phyloP scores from a whole-genome alignment of 306 rosid genomes.

The Malus orientalis region DNA sequence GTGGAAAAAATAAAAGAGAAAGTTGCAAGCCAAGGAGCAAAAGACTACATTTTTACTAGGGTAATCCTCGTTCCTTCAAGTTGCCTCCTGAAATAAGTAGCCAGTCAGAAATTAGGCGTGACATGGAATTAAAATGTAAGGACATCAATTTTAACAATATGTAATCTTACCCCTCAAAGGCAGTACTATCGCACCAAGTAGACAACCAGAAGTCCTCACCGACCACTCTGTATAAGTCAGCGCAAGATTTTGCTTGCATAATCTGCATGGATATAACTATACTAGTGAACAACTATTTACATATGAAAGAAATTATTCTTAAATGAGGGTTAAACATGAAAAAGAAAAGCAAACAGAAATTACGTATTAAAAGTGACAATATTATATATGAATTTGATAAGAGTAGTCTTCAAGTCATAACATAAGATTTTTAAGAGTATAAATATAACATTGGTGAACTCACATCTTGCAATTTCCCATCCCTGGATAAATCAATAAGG shows the following conservation, averaged over 20 bases:
- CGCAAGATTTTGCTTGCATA: constrained; percentile 70
- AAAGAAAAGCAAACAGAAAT: not conserved
- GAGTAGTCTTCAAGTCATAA: not conserved
- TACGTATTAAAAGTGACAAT: not conserved
- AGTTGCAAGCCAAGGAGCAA: constrained; percentile 17
- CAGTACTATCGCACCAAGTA: constrained; percentile 91
- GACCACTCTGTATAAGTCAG: constrained; percentile 66
- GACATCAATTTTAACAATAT: constrained; percentile 1
- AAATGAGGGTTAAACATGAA: not conserved
- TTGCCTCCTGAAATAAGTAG: constrained; percentile 67
- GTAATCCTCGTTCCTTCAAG: constrained; percentile 96
- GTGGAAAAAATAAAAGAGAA: constrained; percentile 6
- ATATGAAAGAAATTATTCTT: not conserved
- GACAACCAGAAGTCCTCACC: constrained; percentile 96
- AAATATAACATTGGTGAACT: constrained; percentile 9
- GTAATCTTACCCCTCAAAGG: constrained; percentile 65
- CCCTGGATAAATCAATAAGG: constrained; percentile 60
- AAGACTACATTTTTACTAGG: constrained; percentile 53
- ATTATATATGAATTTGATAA: not conserved
- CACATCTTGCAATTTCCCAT: constrained; percentile 70
- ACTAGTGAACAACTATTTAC: not conserved
- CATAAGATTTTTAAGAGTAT: not conserved
- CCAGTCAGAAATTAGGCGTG: constrained; percentile 26
- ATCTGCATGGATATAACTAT: constrained; percentile 43
- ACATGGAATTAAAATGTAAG: constrained; percentile 7